phyloP scores from a whole-genome alignment of 768 basidiomycete genomes.

The Hypholoma fasciculare region DNA sequence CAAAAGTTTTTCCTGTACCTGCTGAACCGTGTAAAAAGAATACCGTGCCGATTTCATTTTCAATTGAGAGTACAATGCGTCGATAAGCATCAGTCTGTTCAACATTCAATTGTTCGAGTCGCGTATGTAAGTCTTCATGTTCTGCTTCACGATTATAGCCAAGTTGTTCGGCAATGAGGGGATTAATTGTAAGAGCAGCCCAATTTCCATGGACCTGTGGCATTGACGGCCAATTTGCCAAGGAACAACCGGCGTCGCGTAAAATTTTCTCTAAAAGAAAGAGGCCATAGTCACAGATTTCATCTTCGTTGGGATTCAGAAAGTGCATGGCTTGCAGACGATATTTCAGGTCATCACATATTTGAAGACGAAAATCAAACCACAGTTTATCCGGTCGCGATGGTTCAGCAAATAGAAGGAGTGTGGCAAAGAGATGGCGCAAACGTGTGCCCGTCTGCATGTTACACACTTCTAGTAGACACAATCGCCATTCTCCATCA shows the following conservation, averaged over 20 bases:
- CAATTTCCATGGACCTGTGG: slow-evolving; percentile 27
- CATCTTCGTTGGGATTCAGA: slow-evolving; percentile 21
- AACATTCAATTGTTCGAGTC: slow-evolving; percentile 6
- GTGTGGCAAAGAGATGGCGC: slow-evolving; percentile 33
- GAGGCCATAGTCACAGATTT: slow-evolving; percentile 43
- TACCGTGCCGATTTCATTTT: slow-evolving; percentile 13
- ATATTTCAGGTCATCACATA: slow-evolving; percentile 42
- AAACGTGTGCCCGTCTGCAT: slow-evolving; percentile 39
- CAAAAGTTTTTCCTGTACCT: slow-evolving; percentile 48
- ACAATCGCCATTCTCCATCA: slow-evolving; percentile 45
- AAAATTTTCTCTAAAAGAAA: slow-evolving; percentile 34
- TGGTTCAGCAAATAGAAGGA: slow-evolving; percentile 25
- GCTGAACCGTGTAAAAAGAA: slow-evolving; percentile 46
- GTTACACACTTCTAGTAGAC: slow-evolving; percentile 37
- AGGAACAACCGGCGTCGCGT: slow-evolving; percentile 14
- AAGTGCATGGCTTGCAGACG: not conserved
- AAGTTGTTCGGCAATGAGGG: slow-evolving; percentile 28
- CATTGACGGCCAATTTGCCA: slow-evolving; percentile 28
- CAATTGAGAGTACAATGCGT: slow-evolving; percentile 25
- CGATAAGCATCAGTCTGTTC: slow-evolving; percentile 30
- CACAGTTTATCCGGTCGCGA: slow-evolving; percentile 34
- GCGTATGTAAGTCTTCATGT: not conserved
- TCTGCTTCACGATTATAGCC: slow-evolving; percentile 20
- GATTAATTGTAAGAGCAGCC: slow-evolving; percentile 20
- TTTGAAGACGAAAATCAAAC: slow-evolving; percentile 28